These are phyloP conservation scores for Malbranchea zuffiana DNA, from an alignment of 2,329 filamentous ascomycete species.

Conservation along the genomic window DNA sequence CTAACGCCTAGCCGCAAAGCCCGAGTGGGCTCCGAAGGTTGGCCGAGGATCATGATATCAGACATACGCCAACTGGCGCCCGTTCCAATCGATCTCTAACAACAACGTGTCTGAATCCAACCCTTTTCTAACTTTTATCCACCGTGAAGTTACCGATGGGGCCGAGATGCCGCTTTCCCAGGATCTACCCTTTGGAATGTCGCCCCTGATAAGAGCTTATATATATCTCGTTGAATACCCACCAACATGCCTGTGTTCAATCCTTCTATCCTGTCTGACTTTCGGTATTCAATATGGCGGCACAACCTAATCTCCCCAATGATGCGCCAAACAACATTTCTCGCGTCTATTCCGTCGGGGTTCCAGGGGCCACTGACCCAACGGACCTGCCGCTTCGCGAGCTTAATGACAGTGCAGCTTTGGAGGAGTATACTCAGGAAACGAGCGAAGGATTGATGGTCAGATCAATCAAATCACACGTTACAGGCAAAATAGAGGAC, in stretches of 20 bases:
- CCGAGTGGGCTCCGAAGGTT: too few species aligned
- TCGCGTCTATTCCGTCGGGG: slow-evolving; percentile 20
- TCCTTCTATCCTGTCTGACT: neutral
- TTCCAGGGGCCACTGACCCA: slow-evolving; percentile 27
- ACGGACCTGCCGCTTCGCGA: slow-evolving; percentile 56
- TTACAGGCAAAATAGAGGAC: slow-evolving; percentile 39
- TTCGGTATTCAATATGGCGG: slow-evolving; percentile 3
- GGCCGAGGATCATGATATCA: too few species aligned
- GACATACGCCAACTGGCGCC: too few species aligned
- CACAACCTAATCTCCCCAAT: neutral
- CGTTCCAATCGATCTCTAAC: too few species aligned
- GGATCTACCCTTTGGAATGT: slow-evolving; percentile 1
- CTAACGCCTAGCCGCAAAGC: too few species aligned
- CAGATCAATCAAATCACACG: slow-evolving; percentile 44
- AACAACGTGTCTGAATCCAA: too few species aligned
- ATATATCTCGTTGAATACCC: slow-evolving; percentile 7
- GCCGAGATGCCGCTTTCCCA: slow-evolving; percentile 13
- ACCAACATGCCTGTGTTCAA: neutral
- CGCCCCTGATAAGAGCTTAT: slow-evolving; percentile 1
- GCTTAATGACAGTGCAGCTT: slow-evolving; percentile 48
- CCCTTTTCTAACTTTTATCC: too few species aligned
- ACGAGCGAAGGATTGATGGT: slow-evolving; percentile 52
- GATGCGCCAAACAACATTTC: slow-evolving; percentile 1
- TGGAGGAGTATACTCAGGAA: slow-evolving; percentile 58
- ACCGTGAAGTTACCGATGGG: too few species aligned